A percentile compares a stretch with the other conserved stretches of the same genome.
Evolutionary conservation across 108 stramenopile species (phyloP).

Genomic region (Stephanodiscus minutulus): DNA sequence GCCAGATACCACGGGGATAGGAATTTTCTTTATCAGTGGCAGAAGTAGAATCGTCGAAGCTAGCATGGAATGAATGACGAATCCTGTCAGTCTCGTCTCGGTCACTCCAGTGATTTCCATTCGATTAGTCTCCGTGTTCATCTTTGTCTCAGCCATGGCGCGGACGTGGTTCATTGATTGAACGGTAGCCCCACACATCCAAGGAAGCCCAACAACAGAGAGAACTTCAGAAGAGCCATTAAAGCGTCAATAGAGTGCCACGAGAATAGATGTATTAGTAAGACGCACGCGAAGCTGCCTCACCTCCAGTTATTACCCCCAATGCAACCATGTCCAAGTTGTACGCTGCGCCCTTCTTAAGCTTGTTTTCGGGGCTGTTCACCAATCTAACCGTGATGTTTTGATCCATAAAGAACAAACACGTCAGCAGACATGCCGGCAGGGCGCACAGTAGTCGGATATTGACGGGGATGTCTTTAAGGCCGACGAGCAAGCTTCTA

Average conservation of each 20-base stretch:
- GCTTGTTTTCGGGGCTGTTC: slow-evolving; percentile 87
- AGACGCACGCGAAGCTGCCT: slow-evolving; percentile 20
- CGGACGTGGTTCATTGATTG: slow-evolving; percentile 93
- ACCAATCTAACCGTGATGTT: slow-evolving; percentile 94
- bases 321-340: slow-evolving; percentile 93
- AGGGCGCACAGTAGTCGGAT: slow-evolving; percentile 76
- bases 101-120: slow-evolving; percentile 76
- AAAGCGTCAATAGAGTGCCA: not conserved
- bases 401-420: slow-evolving; percentile 96
- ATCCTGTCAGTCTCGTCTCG: slow-evolving; percentile 92
- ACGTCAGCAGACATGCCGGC: slow-evolving; percentile 87
- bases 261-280: slow-evolving; percentile 1
- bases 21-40: slow-evolving; percentile 81
- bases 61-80: slow-evolving; percentile 89
- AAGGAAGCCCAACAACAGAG: slow-evolving; percentile 91
- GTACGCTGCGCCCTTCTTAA: slow-evolving; percentile 92
- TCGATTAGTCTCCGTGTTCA: slow-evolving; percentile 74
- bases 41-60: slow-evolving; percentile 76
- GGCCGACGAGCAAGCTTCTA: slow-evolving; percentile 68
- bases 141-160: slow-evolving; percentile 82
- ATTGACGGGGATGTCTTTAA: slow-evolving; percentile 65
- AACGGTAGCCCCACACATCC: slow-evolving; percentile 98
- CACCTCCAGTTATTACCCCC: slow-evolving; percentile 81
- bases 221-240: slow-evolving; percentile 43
- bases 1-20: slow-evolving; percentile 93